Evolutionary conservation across 2,329 filamentous ascomycete species (phyloP), one percentile per base, ranked within the genome.

Genomic region (Emericellopsis atlantica): DNA sequence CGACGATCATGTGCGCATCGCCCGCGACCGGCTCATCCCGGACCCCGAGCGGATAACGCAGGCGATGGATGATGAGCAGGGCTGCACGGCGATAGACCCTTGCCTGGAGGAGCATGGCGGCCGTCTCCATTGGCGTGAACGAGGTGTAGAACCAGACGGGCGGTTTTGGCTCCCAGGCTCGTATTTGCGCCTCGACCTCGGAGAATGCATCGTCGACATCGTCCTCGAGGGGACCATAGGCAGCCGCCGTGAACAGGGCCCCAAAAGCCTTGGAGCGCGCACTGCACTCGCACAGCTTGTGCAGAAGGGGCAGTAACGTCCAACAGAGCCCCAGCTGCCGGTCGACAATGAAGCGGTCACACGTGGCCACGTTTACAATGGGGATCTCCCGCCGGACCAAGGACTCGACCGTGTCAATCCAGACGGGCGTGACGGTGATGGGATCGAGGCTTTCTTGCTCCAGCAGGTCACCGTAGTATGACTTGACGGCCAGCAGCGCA

Each of bases 21-120:
- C 15, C 23, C 11, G 23, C 32, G 12, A 40, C 47, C 8, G 36
- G 15, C 2, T 36, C n/a, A 18, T 48, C 47, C 11, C 44, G 33
- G 4, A 36, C n/a, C 6, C 47, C 47, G 0, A 48, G 26, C n/a
- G 45, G 47, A 24, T 39, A 43, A 1, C 47, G 45, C 10, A 48
- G 37, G 7, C 45, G 42, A 24, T 48, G 47, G 11, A 48, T 46
- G 11, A 47, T 38, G 4, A 48, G 44, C 3, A 48, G 37, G 15
- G 43, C 32, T 12, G 43, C 45, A 1, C 29, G 18, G 9, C 45
- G 45, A 32, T 46, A 48, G 7, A 44, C 18, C 3, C 43, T 40
- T 5, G 45, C 45, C 14, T 48, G 47, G 3, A 41, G 33, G 5
- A 47, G 32, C 32, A 48, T 44, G 34, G 31, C 36, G n/a, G 23